A percentile compares a stretch with the other conserved stretches of the same genome.
phyloP scores from a whole-genome alignment of 2,329 filamentous ascomycete genomes.

The Calonectria ilicicola region DNA sequence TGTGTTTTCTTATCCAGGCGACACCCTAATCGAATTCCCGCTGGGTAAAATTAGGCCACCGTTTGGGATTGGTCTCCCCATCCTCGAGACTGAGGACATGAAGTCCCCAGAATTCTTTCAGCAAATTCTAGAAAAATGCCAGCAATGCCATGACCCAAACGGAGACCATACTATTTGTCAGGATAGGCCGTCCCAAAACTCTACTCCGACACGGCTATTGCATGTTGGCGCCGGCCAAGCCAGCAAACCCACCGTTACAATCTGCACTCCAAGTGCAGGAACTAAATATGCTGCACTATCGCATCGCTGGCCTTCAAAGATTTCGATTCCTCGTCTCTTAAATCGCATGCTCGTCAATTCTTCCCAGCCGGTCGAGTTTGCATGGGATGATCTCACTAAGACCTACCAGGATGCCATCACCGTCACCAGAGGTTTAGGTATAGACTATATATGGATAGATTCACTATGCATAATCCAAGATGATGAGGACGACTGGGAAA shows the following conservation, averaged over 20 bases:
- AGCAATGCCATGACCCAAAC: not conserved
- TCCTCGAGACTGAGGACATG: not conserved
- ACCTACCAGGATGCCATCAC: not conserved
- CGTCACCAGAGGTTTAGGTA: not conserved
- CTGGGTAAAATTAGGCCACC: not conserved
- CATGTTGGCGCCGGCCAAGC: not conserved
- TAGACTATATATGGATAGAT: conserved; percentile 1
- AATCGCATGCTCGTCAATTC: not conserved
- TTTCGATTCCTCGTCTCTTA: not conserved
- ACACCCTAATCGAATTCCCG: not conserved
- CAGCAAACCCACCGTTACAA: not conserved
- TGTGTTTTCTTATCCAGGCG: not conserved
- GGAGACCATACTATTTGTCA: not conserved
- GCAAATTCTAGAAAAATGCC: not conserved
- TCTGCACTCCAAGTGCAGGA: not conserved
- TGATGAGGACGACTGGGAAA: not conserved
- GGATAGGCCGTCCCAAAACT: not conserved
- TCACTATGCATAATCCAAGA: not conserved
- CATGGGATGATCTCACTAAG: not conserved
- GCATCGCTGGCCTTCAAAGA: not conserved
- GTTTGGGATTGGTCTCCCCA: not conserved
- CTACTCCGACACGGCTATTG: not conserved
- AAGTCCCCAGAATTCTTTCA: not conserved
- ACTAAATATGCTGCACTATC: not conserved
- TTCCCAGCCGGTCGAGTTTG: not conserved